A percentile compares a stretch with the other conserved stretches of the same genome.
Conservation (phyloP, 371 early-diverging fungal species). For the Syncephalis fuscata region DNA sequence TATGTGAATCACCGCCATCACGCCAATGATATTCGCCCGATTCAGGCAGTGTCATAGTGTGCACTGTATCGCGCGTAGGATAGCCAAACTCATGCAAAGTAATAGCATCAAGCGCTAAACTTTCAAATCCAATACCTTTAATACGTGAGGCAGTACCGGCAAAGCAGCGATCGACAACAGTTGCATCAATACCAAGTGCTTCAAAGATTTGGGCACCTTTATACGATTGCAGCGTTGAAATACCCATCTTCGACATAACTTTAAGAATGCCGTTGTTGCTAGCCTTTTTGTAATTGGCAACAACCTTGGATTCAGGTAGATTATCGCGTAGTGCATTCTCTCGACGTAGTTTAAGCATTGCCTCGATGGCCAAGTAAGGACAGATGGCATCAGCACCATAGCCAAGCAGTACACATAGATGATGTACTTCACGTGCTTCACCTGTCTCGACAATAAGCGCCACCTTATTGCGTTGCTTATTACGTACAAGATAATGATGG, state of each 20-base stretch:
- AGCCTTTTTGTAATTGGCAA: constrained; percentile 72
- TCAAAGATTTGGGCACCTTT: constrained; percentile 98
- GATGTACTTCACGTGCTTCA: constrained; percentile 94
- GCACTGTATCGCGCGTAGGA: constrained; percentile 46
- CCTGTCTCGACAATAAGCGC: constrained; percentile 84
- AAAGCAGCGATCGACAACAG: constrained; percentile 81
- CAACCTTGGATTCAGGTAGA: constrained; percentile 28
- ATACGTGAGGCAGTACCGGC: constrained; percentile 90
- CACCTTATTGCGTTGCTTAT: constrained; percentile 73
- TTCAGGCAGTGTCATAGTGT: constrained; percentile 56
- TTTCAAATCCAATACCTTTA: constrained; percentile 75
- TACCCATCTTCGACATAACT: constrained; percentile 99
- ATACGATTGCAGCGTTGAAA: constrained; percentile 91
- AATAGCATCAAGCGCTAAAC: constrained; percentile 79
- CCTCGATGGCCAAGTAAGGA: constrained; percentile 81
- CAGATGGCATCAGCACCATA: constrained; percentile 95
- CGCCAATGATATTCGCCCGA: constrained; percentile 95
- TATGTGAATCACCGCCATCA: constrained; percentile 78
- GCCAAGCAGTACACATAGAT: constrained; percentile 88
- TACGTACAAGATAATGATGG: constrained; percentile 81
- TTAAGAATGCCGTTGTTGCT: constrained; percentile 85
- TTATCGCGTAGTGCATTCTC: constrained; percentile 46
- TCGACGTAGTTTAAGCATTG: constrained; percentile 73
- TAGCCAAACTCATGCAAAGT: constrained; percentile 75
- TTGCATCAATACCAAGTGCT: constrained; percentile 78